A percentile compares a stretch with the other conserved stretches of the same genome.
phyloP scores from a whole-genome alignment of 2,329 filamentous ascomycete species.

The Botrytis porri region DNA sequence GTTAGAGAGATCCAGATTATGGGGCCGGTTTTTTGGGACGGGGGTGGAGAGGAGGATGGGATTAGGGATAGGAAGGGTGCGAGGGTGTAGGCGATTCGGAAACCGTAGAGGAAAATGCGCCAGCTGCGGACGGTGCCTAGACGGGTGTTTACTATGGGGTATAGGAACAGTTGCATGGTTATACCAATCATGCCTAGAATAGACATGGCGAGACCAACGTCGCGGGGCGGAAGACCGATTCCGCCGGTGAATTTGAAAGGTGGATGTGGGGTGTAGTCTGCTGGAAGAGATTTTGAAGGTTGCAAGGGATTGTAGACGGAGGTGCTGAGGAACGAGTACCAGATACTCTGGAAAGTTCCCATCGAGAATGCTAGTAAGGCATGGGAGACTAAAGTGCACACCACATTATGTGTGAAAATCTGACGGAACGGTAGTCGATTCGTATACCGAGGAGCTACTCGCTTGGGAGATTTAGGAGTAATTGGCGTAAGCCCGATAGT shows the following conservation, averaged over 20 bases:
- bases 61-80: slow-evolving; percentile 70
- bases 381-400: slow-evolving; percentile 50
- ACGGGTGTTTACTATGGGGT: slow-evolving; percentile 62
- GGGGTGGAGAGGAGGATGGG: slow-evolving; percentile 42
- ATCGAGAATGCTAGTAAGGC: slow-evolving; percentile 59
- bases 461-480: slow-evolving; percentile 28
- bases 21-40: slow-evolving; percentile 33
- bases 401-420: slow-evolving; percentile 39
- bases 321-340: slow-evolving; percentile 61
- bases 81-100: slow-evolving; percentile 66
- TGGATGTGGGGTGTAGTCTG: slow-evolving; percentile 47
- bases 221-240: slow-evolving; percentile 66
- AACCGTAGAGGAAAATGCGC: slow-evolving; percentile 65
- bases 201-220: slow-evolving; percentile 75
- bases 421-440: slow-evolving; percentile 48
- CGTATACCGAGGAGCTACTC: slow-evolving; percentile 32
- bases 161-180: slow-evolving; percentile 66
- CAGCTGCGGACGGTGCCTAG: slow-evolving; percentile 68
- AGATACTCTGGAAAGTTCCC: slow-evolving; percentile 59
- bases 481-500: slow-evolving; percentile 20
- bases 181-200: slow-evolving; percentile 76
- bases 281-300: slow-evolving; percentile 35
- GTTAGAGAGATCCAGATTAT: slow-evolving; percentile 32
- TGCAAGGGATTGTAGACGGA: slow-evolving; percentile 43
- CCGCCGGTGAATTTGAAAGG: slow-evolving; percentile 59